phyloP scores from a whole-genome alignment of 768 basidiomycete species.

The Mycena vitilis region DNA sequence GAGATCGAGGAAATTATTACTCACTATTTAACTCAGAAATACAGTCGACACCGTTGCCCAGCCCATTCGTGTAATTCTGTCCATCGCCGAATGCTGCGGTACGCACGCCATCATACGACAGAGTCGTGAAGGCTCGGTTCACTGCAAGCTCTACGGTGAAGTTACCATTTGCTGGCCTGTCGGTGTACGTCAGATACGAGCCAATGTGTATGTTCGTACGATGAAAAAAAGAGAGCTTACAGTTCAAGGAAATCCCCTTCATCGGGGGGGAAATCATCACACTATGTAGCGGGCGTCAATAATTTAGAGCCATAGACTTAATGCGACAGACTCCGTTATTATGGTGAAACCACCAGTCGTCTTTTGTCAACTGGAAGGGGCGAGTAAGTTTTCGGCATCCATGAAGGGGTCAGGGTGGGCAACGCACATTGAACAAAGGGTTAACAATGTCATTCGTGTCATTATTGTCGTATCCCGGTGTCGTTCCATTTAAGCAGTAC shows the following conservation, averaged over 20 bases:
- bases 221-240: too few species aligned
- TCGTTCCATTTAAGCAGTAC: conserved; percentile 52
- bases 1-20: too few species aligned
- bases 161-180: conserved; percentile 53
- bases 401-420: too few species aligned
- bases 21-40: conserved; percentile 52
- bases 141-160: conserved; percentile 57
- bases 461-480: conserved; percentile 44
- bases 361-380: conserved; percentile 43
- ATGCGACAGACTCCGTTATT: conserved; percentile 45
- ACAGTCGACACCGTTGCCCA: conserved; percentile 43
- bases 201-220: too few species aligned
- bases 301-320: background rate
- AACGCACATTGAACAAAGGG: conserved; percentile 49
- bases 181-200: too few species aligned
- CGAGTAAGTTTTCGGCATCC: background rate
- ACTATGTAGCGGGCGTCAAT: conserved; percentile 40
- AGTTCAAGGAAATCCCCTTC: conserved; percentile 57
- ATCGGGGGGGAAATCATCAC: conserved; percentile 58
- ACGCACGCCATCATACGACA: conserved; percentile 47
- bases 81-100: conserved; percentile 48
- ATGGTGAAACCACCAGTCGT: conserved; percentile 59
- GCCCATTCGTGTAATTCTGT: conserved; percentile 45
- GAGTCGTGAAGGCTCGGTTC: conserved; percentile 56
- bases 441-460: conserved; percentile 47